Evolutionary conservation across 1,284 basidiomycete genomes (phyloP).

Genomic region (Inonotus hispidus): DNA sequence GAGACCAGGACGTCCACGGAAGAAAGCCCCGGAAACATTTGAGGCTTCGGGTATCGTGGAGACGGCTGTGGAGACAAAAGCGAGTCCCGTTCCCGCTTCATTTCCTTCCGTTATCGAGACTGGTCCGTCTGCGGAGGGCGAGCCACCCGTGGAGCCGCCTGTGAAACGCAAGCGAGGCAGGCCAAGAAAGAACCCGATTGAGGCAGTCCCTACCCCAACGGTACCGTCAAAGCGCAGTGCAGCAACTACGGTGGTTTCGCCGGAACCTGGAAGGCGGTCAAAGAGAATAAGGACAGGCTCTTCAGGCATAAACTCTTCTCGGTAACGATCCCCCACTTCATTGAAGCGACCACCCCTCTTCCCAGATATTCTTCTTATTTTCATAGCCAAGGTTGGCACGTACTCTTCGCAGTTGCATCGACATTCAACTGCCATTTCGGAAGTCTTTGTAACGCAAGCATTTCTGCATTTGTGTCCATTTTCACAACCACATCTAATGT

Average conservation of each 20-base stretch:
- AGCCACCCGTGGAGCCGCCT: not conserved
- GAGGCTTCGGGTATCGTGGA: not conserved
- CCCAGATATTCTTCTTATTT: no score
- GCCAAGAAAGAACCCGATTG: slow-evolving; percentile 1
- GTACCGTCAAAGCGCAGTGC: not conserved
- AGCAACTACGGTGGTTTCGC: not conserved
- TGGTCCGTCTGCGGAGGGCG: not conserved
- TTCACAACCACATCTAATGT: no score
- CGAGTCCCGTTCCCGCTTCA: not conserved
- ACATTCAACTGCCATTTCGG: no score
- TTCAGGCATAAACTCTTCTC: not conserved
- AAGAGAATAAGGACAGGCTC: not conserved
- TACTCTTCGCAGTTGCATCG: no score
- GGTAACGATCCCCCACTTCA: not conserved
- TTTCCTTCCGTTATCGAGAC: not conserved
- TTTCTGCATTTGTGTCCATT: no score
- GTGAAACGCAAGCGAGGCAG: not conserved
- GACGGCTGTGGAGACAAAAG: not conserved
- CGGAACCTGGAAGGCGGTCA: not conserved
- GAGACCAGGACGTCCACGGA: slow-evolving; percentile 2
- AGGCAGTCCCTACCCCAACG: not conserved
- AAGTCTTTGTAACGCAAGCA: no score
- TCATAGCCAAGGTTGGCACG: no score
- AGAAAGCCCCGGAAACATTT: not conserved
- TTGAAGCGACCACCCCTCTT: no score